phyloP scores from a whole-genome alignment of 164 flowering plant genomes.

The Chimonanthus praecox region DNA sequence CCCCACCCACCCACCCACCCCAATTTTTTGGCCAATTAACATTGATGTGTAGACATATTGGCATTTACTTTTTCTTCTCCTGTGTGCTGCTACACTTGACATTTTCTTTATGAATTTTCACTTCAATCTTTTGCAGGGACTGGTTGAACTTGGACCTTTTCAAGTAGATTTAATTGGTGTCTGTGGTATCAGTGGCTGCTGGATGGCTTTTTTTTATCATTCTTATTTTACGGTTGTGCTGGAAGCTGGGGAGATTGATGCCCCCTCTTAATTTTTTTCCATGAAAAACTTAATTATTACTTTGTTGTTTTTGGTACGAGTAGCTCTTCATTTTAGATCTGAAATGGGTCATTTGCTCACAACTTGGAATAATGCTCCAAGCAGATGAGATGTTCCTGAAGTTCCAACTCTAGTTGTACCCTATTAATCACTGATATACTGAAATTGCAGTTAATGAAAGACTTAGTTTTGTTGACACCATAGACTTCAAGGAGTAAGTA shows the following conservation, averaged over 20 bases:
- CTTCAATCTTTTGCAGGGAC: slow-evolving; percentile 47
- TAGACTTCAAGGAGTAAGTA: too few species aligned
- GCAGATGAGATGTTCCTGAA: too few species aligned
- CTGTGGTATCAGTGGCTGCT: neutral
- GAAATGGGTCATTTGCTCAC: too few species aligned
- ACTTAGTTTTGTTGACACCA: too few species aligned
- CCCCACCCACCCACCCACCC: neutral
- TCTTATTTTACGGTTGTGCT: neutral
- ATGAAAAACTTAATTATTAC: too few species aligned
- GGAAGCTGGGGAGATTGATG: neutral
- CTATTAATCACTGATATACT: too few species aligned
- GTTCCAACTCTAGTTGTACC: too few species aligned
- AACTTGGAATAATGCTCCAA: too few species aligned
- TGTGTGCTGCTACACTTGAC: neutral
- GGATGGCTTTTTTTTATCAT: neutral
- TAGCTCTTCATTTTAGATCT: neutral
- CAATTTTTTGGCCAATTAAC: neutral
- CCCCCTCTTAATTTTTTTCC: neutral
- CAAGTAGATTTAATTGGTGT: slow-evolving; percentile 28
- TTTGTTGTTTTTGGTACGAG: neutral
- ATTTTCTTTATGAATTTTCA: neutral
- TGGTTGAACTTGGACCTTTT: slow-evolving; percentile 80
- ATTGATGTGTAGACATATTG: too few species aligned
- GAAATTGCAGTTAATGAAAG: too few species aligned
- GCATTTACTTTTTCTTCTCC: neutral